These are phyloP conservation scores for Linderina pennispora DNA, from an alignment of 192 early-diverging fungal species.

Conservation along the genomic window DNA sequence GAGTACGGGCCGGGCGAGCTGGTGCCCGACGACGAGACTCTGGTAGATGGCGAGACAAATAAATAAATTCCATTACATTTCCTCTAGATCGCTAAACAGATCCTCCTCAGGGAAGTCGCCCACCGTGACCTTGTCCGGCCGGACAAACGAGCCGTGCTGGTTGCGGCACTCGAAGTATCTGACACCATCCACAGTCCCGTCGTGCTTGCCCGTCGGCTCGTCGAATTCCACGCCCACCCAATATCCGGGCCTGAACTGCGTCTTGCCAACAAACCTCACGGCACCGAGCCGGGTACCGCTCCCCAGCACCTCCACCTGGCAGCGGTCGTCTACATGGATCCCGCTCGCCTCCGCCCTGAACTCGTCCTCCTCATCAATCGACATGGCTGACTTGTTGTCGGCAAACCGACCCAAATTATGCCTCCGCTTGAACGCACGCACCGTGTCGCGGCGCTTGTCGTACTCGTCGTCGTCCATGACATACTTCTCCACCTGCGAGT, in stretches of 20 bases:
- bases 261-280: slow-evolving; percentile 68
- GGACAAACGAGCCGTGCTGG: slow-evolving; percentile 82
- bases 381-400: slow-evolving; percentile 73
- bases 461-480: slow-evolving; percentile 89
- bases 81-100: slow-evolving; percentile 65
- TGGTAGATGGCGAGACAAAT: too few relatives aligned
- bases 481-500: slow-evolving; percentile 89
- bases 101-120: slow-evolving; percentile 95
- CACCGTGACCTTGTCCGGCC: slow-evolving; percentile 80
- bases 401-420: slow-evolving; percentile 86
- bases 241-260: slow-evolving; percentile 74
- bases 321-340: slow-evolving; percentile 75
- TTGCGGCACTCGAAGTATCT: slow-evolving; percentile 69
- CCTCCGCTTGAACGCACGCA: slow-evolving; percentile 81
- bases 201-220: slow-evolving; percentile 92
- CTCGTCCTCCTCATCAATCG: slow-evolving; percentile 68
- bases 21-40: too few relatives aligned
- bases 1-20: too few relatives aligned
- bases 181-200: slow-evolving; percentile 76
- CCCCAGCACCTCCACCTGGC: slow-evolving; percentile 65
- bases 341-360: slow-evolving; percentile 56
- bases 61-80: too few relatives aligned
- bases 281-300: slow-evolving; percentile 51
- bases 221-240: slow-evolving; percentile 97
- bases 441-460: slow-evolving; percentile 70